These are phyloP conservation scores for Fereydounia khargensis DNA, from an alignment of 1,284 basidiomycete species.

Conservation along the genomic window DNA sequence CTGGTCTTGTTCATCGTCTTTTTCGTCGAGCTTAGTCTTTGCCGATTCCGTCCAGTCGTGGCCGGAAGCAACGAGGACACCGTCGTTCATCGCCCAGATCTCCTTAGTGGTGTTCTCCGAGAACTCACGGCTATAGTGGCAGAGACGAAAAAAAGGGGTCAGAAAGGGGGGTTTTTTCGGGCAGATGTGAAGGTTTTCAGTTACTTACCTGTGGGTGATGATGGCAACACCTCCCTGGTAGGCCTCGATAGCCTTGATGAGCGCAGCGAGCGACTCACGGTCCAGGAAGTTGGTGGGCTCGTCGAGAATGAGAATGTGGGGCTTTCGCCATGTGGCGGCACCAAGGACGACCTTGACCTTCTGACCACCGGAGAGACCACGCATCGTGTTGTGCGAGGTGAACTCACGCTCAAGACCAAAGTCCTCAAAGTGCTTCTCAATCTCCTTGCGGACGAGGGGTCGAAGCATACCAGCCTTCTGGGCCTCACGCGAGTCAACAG, in stretches of 20 bases:
- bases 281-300: slow-evolving; percentile 58
- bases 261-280: slow-evolving; percentile 57
- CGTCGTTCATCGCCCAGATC: slow-evolving; percentile 54
- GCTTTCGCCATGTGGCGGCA: slow-evolving; percentile 56
- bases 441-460: slow-evolving; percentile 56
- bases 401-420: slow-evolving; percentile 57
- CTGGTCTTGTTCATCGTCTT: slow-evolving; percentile 48
- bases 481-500: slow-evolving; percentile 52
- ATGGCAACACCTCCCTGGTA: slow-evolving; percentile 57
- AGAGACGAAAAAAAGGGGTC: background rate
- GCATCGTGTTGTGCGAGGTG: slow-evolving; percentile 58
- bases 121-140: slow-evolving; percentile 36
- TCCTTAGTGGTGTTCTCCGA: slow-evolving; percentile 55
- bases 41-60: slow-evolving; percentile 79
- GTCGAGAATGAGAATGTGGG: slow-evolving; percentile 57
- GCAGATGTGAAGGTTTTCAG: background rate
- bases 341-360: slow-evolving; percentile 58
- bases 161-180: background rate
- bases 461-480: slow-evolving; percentile 55
- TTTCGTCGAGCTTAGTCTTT: slow-evolving; percentile 47
- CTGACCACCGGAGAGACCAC: slow-evolving; percentile 57
- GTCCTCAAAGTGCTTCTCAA: slow-evolving; percentile 57
- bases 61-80: slow-evolving; percentile 61
- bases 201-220: slow-evolving; percentile 50
- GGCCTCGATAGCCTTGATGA: slow-evolving; percentile 55